phyloP scores from a whole-genome alignment of 2,329 filamentous ascomycete genomes.

The Teratosphaeriaceae sp. region DNA sequence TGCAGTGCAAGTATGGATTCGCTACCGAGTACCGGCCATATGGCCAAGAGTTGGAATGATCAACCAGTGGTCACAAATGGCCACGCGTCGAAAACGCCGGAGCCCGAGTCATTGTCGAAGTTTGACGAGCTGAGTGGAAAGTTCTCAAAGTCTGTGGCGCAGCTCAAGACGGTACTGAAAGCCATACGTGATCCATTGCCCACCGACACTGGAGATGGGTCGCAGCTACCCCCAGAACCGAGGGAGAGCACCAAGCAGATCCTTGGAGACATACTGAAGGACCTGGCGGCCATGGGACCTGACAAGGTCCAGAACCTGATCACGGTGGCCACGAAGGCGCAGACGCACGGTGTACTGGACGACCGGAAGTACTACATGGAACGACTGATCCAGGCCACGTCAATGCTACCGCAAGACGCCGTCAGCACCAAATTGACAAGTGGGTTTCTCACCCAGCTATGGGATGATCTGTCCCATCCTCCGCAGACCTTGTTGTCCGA shows the following conservation, averaged over 20 bases:
- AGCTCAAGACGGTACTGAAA: constrained; percentile 24
- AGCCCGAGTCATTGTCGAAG: constrained; percentile 17
- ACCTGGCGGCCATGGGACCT: constrained; percentile 19
- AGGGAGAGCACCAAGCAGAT: constrained; percentile 15
- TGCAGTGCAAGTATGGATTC: constrained; percentile 3
- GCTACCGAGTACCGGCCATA: not conserved
- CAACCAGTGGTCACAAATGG: not conserved
- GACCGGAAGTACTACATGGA: constrained; percentile 60
- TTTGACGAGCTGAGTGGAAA: constrained; percentile 19
- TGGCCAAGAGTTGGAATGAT: not conserved
- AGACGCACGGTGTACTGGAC: constrained; percentile 47
- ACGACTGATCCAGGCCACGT: constrained; percentile 43
- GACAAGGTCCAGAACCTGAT: constrained; percentile 30
- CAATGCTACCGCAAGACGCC: constrained; percentile 36
- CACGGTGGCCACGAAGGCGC: constrained; percentile 31
- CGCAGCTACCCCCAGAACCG: constrained; percentile 28
- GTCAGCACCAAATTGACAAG: constrained; percentile 36
- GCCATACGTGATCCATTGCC: constrained; percentile 28
- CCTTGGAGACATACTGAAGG: constrained; percentile 13
- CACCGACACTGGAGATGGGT: constrained; percentile 40
- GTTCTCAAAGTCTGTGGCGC: constrained; percentile 18
- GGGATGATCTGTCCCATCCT: constrained; percentile 44
- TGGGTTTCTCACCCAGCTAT: constrained; percentile 40
- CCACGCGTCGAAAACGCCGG: constrained; percentile 3
- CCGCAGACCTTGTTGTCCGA: constrained; percentile 38